These are phyloP conservation scores for Glonium stellatum DNA, from an alignment of 495 filamentous ascomycete species.

Conservation along the genomic window DNA sequence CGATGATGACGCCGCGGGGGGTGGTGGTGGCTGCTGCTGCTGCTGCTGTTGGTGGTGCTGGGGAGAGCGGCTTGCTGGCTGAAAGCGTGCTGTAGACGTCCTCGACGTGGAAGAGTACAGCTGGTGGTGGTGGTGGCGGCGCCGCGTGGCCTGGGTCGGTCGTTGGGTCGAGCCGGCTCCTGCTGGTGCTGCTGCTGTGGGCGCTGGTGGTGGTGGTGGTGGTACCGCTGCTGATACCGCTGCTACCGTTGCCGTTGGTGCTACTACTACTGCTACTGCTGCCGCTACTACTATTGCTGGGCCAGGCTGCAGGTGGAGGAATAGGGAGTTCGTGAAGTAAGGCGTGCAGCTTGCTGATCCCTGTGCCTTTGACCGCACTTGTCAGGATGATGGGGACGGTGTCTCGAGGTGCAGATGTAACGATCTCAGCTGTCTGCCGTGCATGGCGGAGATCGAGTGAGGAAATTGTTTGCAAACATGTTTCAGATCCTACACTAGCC, in stretches of 20 bases:
- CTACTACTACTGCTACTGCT: too few species aligned
- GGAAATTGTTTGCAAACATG: conserved; percentile 24
- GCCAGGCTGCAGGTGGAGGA: conserved; percentile 46
- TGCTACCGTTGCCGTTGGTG: too few species aligned
- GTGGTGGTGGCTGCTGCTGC: conserved; percentile 20
- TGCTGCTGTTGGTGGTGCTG: conserved; percentile 31
- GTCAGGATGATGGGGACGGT: conserved; percentile 80
- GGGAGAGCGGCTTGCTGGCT: conserved; percentile 33
- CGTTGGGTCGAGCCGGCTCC: neutral
- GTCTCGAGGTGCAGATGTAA: conserved; percentile 28
- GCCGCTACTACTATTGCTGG: too few species aligned
- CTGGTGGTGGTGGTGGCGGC: too few species aligned
- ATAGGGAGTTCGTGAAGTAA: conserved; percentile 72
- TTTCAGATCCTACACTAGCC: conserved; percentile 12
- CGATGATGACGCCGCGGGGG: too few species aligned
- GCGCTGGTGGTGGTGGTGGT: too few species aligned
- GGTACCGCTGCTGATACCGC: too few species aligned
- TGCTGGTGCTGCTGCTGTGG: too few species aligned
- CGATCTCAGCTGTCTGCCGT: conserved; percentile 10
- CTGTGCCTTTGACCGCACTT: conserved; percentile 77
- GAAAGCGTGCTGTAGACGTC: conserved; percentile 53
- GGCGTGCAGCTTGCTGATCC: conserved; percentile 74
- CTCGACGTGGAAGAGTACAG: conserved; percentile 72
- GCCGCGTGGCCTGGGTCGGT: conserved; percentile 9
- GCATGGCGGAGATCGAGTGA: conserved; percentile 22